Base-by-base conservation (phyloP, 768 basidiomycete genomes). In the Kwoniella newhampshirensis region DNA sequence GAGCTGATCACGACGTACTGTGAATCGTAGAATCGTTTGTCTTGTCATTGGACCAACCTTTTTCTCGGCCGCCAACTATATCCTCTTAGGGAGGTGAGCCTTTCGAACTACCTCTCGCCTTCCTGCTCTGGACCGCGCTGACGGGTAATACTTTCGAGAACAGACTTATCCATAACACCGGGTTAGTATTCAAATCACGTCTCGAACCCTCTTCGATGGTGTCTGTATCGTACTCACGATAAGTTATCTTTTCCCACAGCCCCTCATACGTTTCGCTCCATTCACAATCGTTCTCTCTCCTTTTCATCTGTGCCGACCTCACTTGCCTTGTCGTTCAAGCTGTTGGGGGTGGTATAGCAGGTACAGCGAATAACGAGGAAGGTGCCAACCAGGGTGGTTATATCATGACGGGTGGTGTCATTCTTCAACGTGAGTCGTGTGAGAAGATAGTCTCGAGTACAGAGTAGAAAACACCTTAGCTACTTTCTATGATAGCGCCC, bases 241-340 rank as follows among this genome's bases (percentile, higher is more conserved):
- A 39, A 18, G 23, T 55, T 32, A 4, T 26, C 26, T 28, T 32
- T 6, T 11, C 25, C 21, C 9, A 17, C 48, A 62, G 58, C 26
- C 37, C 40, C 12, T 23, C 57, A 37, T 72, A 68, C 56, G 49
- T 51, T 11, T 61, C 59, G n/a, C 26, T 71, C 35, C 51, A 60
- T 36, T 46, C 59, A 11, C 46, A 50, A 30, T 62, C 60, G 1
- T 67, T 76, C 60, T 65, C 73, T 5, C 59, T 75, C 41, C 23
- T 75, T 18, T 77, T 78, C 59, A 66, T 76, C 51, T 59, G 39
- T 18, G 66, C 63, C 20, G 87, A 87, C 60, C 66, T 85, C 18
- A 70, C 84, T 30, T 81, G 85, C 9, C 79, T 88, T 25, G 73
- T 83, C n/a, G 73, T 86, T 1, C 86, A 88, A 75, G 86, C 82